phyloP scores from a whole-genome alignment of 495 filamentous ascomycete genomes.

The Neurospora africana region DNA sequence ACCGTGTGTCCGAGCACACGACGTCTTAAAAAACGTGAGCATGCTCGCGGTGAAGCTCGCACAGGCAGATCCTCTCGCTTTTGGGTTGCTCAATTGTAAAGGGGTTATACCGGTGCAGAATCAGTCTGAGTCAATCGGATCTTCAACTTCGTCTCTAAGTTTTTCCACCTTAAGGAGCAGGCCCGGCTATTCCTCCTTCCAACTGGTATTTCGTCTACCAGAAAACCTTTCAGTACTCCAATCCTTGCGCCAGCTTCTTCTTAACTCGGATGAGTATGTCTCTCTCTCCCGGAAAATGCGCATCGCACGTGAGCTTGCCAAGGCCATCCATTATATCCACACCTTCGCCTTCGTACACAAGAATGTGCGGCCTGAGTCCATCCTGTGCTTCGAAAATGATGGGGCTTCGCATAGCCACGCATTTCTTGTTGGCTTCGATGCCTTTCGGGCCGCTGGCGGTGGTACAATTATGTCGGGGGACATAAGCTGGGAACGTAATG shows the following conservation, averaged over 20 bases:
- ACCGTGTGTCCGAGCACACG: not conserved
- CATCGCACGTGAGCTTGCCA: not conserved
- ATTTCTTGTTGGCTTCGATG: not conserved
- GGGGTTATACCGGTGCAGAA: not conserved
- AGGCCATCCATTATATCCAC: not conserved
- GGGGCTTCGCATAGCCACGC: constrained; percentile 21
- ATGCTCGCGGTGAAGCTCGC: constrained; percentile 31
- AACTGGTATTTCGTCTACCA: not conserved
- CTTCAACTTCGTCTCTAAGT: not conserved
- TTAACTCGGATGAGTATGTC: not conserved
- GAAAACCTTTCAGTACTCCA: not conserved
- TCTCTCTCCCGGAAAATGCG: not conserved
- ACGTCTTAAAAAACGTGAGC: constrained; percentile 23
- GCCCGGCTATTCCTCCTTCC: not conserved
- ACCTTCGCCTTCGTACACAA: not conserved
- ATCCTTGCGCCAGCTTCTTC: not conserved
- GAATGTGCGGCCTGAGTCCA: not conserved
- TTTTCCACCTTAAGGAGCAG: no score
- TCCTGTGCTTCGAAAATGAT: not conserved
- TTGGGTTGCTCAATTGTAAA: not conserved
- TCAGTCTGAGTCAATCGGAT: not conserved
- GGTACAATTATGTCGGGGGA: constrained; percentile 21
- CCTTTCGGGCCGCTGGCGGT: not conserved
- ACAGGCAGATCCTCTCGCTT: not conserved
- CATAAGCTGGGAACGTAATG: constrained; percentile 29